Percentiles rank a stretch among this genome's conserved stretches.
Evolutionary conservation across 768 basidiomycete genomes (phyloP).

Genomic region (Lentinula aciculospora): DNA sequence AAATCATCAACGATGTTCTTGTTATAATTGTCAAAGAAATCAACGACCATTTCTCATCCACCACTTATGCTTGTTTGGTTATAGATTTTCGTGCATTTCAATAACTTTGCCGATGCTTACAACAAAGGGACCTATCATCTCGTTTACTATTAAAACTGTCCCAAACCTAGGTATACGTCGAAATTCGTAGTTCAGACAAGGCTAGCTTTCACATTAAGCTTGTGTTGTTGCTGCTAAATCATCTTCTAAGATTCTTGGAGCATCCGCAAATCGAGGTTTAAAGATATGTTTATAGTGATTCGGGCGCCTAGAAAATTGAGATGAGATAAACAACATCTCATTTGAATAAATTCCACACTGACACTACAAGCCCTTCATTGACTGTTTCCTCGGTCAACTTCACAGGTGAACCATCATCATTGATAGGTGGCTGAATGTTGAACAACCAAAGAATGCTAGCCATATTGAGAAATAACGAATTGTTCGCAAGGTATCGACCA

Average conservation of each 20-base stretch:
- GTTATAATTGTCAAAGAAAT: no score
- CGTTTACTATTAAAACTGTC: no score
- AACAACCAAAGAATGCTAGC: constrained; percentile 22
- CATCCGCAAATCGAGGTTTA: not conserved
- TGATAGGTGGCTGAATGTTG: not conserved
- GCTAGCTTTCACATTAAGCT: not conserved
- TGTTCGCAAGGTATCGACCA: constrained; percentile 23
- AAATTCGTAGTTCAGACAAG: no score
- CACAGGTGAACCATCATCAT: not conserved
- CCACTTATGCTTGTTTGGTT: no score
- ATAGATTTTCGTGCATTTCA: no score
- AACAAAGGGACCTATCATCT: no score
- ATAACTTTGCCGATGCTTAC: no score
- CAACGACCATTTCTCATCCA: no score
- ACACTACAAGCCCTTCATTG: not conserved
- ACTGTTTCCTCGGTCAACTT: not conserved
- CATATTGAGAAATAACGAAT: constrained; percentile 22
- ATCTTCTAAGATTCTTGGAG: not conserved
- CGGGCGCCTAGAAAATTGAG: not conserved
- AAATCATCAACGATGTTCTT: no score
- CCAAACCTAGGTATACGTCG: no score
- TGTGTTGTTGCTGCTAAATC: not conserved
- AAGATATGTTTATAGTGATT: not conserved
- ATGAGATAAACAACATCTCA: not conserved
- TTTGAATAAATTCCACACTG: not conserved